Base-by-base conservation (phyloP, 2,329 filamentous ascomycete species). In the Penicillium sp. region DNA sequence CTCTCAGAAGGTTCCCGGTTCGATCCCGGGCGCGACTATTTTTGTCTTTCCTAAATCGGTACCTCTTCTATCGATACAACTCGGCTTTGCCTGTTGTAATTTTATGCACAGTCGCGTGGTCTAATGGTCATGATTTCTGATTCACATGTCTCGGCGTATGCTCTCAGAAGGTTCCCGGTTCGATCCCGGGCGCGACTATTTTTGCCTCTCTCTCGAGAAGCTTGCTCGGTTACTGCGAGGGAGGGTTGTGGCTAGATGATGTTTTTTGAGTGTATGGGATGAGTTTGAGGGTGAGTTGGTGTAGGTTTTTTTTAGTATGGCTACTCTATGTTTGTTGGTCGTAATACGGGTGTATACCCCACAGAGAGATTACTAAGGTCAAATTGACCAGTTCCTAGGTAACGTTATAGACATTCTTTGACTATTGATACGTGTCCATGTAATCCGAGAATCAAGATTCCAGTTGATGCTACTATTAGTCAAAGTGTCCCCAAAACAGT, bases 121-220 rank as follows among this genome's bases (percentile, higher is more conserved):
- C 36, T 25, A 38, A 47, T 47, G 45, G 45, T 47, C 34, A 47
- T 47, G 34, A 47, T 47, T 47, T 47, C 45, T 47, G 32, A 43
- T 47, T 47, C 45, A 47, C 45, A 47, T 9, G 13, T 18, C 4
- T 5, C 2, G 3, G 6, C 9, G 9, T 34, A 28, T 42, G 26
- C n/a, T 9, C 39, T 43, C 40, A 43, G 40, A 43, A 43, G 40
- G 40, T 43, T 43, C 40, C 40, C 40, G 40, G 40, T 43, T 43
- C 40, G 40, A 43, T 43, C 40, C 40, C 40, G 40, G 32, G 40
- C 40, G 40, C 40, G 40, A 43, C 40, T 43, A 43, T 43, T 43
- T 43, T 43, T 43, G 39, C n/a, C 8, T 32, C 3, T 5, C 7
- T 32, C 5, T 7, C 5, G 7, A 11, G 29, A 11, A 4, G 7